These are phyloP conservation scores for Saccharomycopsis sp. DNA, from an alignment of 805 yeast species.

Conservation along the genomic window DNA sequence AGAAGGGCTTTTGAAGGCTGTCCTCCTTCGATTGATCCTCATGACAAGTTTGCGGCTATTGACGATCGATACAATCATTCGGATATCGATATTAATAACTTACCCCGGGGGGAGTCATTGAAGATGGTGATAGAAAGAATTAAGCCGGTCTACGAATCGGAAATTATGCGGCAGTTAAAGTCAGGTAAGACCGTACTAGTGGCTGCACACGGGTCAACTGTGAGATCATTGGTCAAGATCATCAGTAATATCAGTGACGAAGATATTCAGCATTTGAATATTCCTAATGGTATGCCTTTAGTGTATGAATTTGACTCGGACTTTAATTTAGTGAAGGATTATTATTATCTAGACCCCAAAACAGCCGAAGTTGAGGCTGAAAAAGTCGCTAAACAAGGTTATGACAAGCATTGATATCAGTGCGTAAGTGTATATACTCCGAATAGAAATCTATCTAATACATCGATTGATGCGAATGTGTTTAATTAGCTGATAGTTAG, in stretches of 20 bases:
- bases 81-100: constrained; percentile 39
- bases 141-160: constrained; percentile 45
- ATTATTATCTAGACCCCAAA: constrained; percentile 73
- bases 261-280: constrained; percentile 66
- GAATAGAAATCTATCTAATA: no score
- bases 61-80: constrained; percentile 30
- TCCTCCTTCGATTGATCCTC: constrained; percentile 45
- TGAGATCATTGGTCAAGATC: constrained; percentile 66
- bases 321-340: constrained; percentile 43
- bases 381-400: constrained; percentile 72
- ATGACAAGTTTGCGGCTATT: constrained; percentile 34
- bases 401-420: background rate
- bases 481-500: no score
- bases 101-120: constrained; percentile 71
- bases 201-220: constrained; percentile 80
- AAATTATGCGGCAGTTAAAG: constrained; percentile 43
- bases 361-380: constrained; percentile 73
- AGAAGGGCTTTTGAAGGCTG: constrained; percentile 74
- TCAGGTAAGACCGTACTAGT: constrained; percentile 52
- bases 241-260: constrained; percentile 59
- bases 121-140: constrained; percentile 64
- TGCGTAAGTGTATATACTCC: no score
- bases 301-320: constrained; percentile 52
- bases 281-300: constrained; percentile 81
- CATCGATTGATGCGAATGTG: no score